Evolutionary conservation across 2,329 filamentous ascomycete genomes (phyloP), one percentile per base, ranked within the genome.

Genomic region (Colletotrichum cordylinicola): DNA sequence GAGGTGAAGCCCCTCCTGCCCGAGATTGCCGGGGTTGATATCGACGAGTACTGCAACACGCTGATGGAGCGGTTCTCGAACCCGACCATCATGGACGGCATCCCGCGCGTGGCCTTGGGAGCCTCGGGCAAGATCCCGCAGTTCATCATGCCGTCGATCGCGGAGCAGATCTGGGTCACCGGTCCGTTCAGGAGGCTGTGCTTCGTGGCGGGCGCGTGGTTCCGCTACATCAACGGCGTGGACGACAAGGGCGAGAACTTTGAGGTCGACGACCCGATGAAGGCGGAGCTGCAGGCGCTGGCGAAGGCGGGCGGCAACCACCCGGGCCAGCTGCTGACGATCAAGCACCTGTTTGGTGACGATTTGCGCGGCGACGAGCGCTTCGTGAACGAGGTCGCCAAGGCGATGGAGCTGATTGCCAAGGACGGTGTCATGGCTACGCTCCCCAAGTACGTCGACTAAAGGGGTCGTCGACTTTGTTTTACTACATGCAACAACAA

Each of bases 51-150:
- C 82, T 89, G 87, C 84, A 82, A 85, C 76, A 90, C 88, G 1
- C 86, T 90, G 60, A 86, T 90, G 76, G 87, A 89, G 81, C 88
- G 88, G 48, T 90, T 90, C 84, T 87, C 87, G 80, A 90, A 90
- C 87, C 88, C 89, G 1, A 89, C 88, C 70, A 90, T 90, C 79
- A 89, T 86, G 87, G 88, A 90, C 75, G 88, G 90, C 82, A 84
- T 90, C 71, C 86, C 87, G 52, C 89, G 88, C 48, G 83, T 90
- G 75, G 87, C 87, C 75, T 85, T 90, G 27, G 87, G 87, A 80
- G 88, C 85, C 27, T 89, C 88, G 8, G 88, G 88, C 83, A 90
- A 90, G 86, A 86, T 90, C 52, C 88, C 88, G 0, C 88, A 87
- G 82, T 87, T 87, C 83, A 86, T 87, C 84, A 87, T 87, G 85